phyloP scores from a whole-genome alignment of 129 eudicot genomes.

The Lonicera japonica region DNA sequence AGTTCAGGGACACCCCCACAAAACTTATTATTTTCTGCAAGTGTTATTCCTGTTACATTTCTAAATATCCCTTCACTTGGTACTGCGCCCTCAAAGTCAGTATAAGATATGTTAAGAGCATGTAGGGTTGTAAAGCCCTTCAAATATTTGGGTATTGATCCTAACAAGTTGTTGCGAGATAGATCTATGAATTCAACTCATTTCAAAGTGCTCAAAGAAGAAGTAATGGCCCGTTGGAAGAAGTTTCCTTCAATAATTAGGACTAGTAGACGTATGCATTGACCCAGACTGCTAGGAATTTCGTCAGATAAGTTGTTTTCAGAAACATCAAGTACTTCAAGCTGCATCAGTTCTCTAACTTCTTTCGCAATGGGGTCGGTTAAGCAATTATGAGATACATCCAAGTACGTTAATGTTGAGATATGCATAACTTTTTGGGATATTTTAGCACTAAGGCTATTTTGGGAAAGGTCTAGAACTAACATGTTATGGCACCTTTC shows the following conservation, averaged over 20 bases:
- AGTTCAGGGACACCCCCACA: too few species aligned
- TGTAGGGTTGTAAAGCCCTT: not conserved
- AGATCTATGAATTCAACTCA: not conserved
- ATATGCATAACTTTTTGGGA: not conserved
- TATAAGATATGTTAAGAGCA: not conserved
- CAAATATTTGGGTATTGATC: not conserved
- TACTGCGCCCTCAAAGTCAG: not conserved
- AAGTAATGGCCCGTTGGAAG: too few species aligned
- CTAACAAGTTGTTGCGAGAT: not conserved
- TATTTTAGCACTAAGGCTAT: constrained; percentile 3
- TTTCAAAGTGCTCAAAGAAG: too few species aligned
- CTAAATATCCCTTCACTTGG: constrained; percentile 3
- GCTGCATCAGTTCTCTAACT: too few species aligned
- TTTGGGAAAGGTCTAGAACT: too few species aligned
- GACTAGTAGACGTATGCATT: not conserved
- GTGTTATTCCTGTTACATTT: not conserved
- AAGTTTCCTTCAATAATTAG: too few species aligned
- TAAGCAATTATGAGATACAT: not conserved
- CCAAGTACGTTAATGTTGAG: not conserved
- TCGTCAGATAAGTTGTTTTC: not conserved
- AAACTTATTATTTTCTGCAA: not conserved
- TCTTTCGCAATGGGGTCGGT: too few species aligned
- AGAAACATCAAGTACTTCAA: not conserved
- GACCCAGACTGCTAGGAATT: not conserved
- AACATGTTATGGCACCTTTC: not conserved